Evolutionary conservation across 1,284 basidiomycete genomes (phyloP).

Genomic region (Paramarasmius palmivorus): DNA sequence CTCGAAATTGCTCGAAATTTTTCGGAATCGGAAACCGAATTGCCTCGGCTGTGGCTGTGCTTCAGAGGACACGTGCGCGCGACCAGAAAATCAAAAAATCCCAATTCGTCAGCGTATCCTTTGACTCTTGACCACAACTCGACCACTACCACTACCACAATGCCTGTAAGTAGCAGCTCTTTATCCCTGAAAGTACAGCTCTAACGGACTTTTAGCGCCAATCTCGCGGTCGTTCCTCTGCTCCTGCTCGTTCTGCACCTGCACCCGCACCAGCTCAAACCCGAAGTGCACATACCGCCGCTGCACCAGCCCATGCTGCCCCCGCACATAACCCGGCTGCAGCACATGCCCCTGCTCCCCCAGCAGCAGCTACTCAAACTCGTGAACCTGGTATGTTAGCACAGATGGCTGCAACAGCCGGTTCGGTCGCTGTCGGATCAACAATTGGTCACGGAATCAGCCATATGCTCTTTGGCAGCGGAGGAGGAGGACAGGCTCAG

Average conservation of each 20-base stretch:
- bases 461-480: conserved; percentile 82
- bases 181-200: not conserved
- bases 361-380: conserved; percentile 29
- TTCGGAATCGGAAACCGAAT: too few relatives aligned
- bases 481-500: conserved; percentile 41
- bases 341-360: conserved; percentile 44
- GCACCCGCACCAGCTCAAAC: conserved; percentile 53
- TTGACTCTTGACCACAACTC: too few relatives aligned
- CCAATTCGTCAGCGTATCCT: not conserved
- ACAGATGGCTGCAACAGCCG: conserved; percentile 89
- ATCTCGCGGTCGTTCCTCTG: conserved; percentile 51
- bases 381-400: conserved; percentile 64
- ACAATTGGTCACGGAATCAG: conserved; percentile 84
- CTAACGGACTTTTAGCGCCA: conserved; percentile 44
- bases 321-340: conserved; percentile 35
- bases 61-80: not conserved
- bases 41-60: not conserved
- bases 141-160: conserved; percentile 17
- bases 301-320: conserved; percentile 49
- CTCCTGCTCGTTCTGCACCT: conserved; percentile 51
- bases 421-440: conserved; percentile 83
- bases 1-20: too few relatives aligned
- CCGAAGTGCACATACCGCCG: conserved; percentile 62
- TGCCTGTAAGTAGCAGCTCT: conserved; percentile 18
- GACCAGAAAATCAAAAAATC: too few relatives aligned